Conservation (phyloP, 768 basidiomycete species). For the Lentinus brumalis region DNA sequence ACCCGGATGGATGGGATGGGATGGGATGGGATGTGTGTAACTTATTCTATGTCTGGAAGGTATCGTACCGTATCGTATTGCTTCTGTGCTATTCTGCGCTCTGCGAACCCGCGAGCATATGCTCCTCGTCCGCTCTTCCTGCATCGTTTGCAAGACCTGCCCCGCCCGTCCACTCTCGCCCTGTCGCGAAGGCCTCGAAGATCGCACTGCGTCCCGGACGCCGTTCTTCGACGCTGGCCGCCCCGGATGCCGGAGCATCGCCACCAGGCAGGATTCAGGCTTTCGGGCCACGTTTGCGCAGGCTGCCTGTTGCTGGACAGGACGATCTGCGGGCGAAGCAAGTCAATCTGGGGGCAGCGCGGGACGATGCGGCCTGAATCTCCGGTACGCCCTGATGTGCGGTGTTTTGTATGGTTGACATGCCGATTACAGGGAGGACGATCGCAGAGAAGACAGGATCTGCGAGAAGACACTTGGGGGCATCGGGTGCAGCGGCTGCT, state of each 20-base stretch:
- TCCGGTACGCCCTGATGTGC: slow-evolving; percentile 9
- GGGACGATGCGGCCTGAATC: background rate
- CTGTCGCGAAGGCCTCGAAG: background rate
- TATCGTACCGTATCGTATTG: slow-evolving; percentile 8
- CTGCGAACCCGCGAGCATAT: background rate
- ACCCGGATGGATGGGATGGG: background rate
- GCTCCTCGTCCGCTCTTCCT: background rate
- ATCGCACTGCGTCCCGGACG: background rate
- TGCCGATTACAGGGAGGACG: background rate
- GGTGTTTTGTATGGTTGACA: background rate
- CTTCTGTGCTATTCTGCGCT: background rate
- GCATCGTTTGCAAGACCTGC: background rate
- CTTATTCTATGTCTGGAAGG: slow-evolving; percentile 16
- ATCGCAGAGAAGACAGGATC: slow-evolving; percentile 7
- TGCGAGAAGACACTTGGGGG: background rate
- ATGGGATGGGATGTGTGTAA: slow-evolving; percentile 8
- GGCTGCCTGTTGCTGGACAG: background rate
- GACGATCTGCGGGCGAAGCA: background rate
- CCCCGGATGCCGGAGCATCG: background rate
- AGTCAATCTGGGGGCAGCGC: slow-evolving; percentile 12
- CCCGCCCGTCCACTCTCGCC: background rate
- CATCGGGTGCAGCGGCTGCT: background rate
- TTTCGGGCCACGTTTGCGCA: background rate
- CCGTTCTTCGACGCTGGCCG: background rate
- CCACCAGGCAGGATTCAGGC: background rate